Evolutionary conservation across 2,329 filamentous ascomycete genomes (phyloP).

Genomic region (Neopestalotiopsis rosae): DNA sequence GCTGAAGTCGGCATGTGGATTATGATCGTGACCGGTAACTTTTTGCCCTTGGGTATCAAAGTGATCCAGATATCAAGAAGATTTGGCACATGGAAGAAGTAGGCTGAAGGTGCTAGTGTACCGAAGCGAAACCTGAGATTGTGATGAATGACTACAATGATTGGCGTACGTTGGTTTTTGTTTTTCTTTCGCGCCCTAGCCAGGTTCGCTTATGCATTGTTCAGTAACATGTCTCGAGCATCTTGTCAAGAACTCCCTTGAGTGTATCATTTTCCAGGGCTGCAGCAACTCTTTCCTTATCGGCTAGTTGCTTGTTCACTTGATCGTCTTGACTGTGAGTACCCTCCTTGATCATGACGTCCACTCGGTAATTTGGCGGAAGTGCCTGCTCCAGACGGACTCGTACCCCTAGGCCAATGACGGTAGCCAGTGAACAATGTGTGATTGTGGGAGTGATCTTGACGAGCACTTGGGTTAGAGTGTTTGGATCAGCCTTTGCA

Average conservation of each 20-base stretch:
- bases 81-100: not conserved
- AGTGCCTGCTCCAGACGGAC: conserved; percentile 90
- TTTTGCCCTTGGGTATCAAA: not conserved
- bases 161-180: not conserved
- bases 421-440: conserved; percentile 94
- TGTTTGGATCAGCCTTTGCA: conserved; percentile 55
- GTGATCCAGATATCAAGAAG: not conserved
- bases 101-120: not conserved
- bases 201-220: conserved; percentile 1
- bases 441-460: conserved; percentile 96
- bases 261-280: conserved; percentile 93
- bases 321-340: conserved; percentile 95
- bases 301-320: conserved; percentile 94
- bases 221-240: conserved; percentile 84
- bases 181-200: not conserved
- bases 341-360: conserved; percentile 93
- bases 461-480: conserved; percentile 76
- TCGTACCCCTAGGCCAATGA: conserved; percentile 91
- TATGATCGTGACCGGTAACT: not conserved
- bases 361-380: conserved; percentile 88
- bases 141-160: not conserved
- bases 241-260: conserved; percentile 87
- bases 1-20: not conserved
- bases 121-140: not conserved
- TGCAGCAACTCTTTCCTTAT: conserved; percentile 95